These are phyloP conservation scores for Candida methanosorbosa DNA, from an alignment of 805 yeast species.

Conservation along the genomic window DNA sequence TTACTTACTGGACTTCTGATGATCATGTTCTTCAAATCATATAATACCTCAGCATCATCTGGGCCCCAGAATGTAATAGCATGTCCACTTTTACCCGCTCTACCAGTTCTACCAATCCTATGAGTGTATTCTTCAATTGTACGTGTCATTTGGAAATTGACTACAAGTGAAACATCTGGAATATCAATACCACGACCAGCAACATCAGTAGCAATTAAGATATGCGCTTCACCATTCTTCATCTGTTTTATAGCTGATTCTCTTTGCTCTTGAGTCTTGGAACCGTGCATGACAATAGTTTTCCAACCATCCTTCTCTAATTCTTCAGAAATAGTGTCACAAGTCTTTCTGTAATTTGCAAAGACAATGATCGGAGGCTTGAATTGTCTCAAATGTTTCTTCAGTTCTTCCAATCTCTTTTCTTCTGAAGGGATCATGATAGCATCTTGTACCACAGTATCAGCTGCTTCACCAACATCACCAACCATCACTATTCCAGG, in stretches of 20 bases:
- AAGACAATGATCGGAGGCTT: conserved; percentile 67
- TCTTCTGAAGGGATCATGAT: conserved; percentile 39
- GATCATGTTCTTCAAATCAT: conserved; percentile 42
- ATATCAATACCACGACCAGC: conserved; percentile 96
- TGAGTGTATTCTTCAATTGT: conserved; percentile 71
- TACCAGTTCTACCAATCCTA: conserved; percentile 84
- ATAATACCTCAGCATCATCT: conserved; percentile 43
- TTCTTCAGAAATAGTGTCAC: conserved; percentile 55
- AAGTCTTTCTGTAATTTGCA: conserved; percentile 66
- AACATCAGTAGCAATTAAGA: conserved; percentile 86
- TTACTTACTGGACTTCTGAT: conserved; percentile 28
- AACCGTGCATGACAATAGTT: conserved; percentile 73
- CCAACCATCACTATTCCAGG: conserved; percentile 69
- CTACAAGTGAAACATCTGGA: conserved; percentile 74
- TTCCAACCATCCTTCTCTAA: conserved; percentile 35
- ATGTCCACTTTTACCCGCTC: conserved; percentile 78
- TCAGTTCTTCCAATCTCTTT: conserved; percentile 34
- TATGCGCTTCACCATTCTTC: conserved; percentile 43
- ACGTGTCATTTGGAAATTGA: conserved; percentile 79
- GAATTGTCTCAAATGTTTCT: conserved; percentile 28
- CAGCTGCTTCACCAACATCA: conserved; percentile 53
- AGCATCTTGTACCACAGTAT: conserved; percentile 62
- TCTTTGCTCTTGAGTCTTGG: conserved; percentile 76
- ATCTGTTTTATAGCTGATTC: conserved; percentile 65
- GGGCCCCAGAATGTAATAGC: conserved; percentile 66